phyloP scores from a whole-genome alignment of 2,329 filamentous ascomycete species.

The Xylaria sp. region DNA sequence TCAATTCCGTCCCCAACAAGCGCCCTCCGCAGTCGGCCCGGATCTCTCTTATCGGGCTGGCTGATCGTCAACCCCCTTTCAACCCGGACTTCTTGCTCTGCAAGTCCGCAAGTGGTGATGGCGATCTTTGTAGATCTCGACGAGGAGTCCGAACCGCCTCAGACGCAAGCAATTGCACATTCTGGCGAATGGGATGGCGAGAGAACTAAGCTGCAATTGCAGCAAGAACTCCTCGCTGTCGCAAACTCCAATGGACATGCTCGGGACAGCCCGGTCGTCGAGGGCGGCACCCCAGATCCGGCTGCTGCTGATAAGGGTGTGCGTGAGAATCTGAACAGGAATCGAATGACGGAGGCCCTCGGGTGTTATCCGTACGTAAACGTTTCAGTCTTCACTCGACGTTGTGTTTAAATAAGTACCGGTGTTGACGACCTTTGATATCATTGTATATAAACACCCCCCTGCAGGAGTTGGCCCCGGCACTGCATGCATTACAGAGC shows the following conservation, averaged over 20 bases:
- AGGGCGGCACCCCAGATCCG: background rate
- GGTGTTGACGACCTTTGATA: constrained; percentile 7
- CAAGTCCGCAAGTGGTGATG: constrained; percentile 16
- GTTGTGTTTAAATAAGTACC: constrained; percentile 24
- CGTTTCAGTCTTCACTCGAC: constrained; percentile 44
- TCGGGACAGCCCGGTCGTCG: constrained; percentile 4
- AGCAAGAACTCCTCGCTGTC: constrained; percentile 32
- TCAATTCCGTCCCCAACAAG: background rate
- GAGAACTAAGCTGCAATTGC: constrained; percentile 31
- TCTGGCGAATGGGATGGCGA: constrained; percentile 33
- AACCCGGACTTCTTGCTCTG: background rate
- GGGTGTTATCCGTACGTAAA: constrained; percentile 74
- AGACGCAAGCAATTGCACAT: constrained; percentile 10
- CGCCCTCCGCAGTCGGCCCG: constrained; percentile 29
- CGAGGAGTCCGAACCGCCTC: constrained; percentile 33
- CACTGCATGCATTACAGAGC: constrained; percentile 5
- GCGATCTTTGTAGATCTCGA: constrained; percentile 37
- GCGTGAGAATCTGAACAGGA: constrained; percentile 63
- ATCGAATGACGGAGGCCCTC: constrained; percentile 69
- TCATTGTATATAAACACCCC: constrained; percentile 4
- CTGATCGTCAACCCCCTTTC: background rate
- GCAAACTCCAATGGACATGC: constrained; percentile 16
- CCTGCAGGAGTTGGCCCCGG: constrained; percentile 10
- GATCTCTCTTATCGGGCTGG: constrained; percentile 17
- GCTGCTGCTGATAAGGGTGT: constrained; percentile 23